phyloP scores from a whole-genome alignment of 768 basidiomycete genomes.

The Cubamyces lactineus region DNA sequence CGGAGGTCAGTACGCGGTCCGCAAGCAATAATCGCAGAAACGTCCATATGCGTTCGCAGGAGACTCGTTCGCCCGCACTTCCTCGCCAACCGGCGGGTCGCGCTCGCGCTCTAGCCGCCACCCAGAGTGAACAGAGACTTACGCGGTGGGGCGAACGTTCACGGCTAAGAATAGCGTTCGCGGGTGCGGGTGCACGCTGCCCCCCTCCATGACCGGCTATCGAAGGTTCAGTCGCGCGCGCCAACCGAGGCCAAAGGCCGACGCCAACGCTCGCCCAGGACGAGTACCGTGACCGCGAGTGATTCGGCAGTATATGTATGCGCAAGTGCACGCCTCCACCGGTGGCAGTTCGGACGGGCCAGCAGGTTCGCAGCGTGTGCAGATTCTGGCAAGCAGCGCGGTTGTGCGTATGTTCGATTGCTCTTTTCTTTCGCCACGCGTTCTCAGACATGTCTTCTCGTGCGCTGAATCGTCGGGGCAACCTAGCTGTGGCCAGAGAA shows the following conservation, averaged over 20 bases:
- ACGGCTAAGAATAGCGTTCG: conserved; percentile 4
- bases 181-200: background rate
- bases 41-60: conserved; percentile 12
- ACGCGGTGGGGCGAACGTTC: background rate
- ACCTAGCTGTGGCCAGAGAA: conserved; percentile 20
- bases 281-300: too few relatives aligned
- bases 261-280: background rate
- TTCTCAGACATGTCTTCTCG: background rate
- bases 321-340: too few relatives aligned
- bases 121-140: background rate
- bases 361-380: conserved; percentile 10
- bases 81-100: too few relatives aligned
- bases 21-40: conserved; percentile 12
- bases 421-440: too few relatives aligned
- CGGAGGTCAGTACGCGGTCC: conserved; percentile 10
- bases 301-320: too few relatives aligned
- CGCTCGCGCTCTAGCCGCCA: too few relatives aligned
- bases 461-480: conserved; percentile 21
- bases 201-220: background rate
- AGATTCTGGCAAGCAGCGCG: conserved; percentile 15
- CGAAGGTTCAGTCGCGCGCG: conserved; percentile 17
- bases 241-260: conserved; percentile 2
- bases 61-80: background rate
- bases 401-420: background rate
- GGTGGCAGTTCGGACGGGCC: background rate